Evolutionary conservation across 208 protist genomes (phyloP).

Genomic region (Acanthamoeba healyi): DNA sequence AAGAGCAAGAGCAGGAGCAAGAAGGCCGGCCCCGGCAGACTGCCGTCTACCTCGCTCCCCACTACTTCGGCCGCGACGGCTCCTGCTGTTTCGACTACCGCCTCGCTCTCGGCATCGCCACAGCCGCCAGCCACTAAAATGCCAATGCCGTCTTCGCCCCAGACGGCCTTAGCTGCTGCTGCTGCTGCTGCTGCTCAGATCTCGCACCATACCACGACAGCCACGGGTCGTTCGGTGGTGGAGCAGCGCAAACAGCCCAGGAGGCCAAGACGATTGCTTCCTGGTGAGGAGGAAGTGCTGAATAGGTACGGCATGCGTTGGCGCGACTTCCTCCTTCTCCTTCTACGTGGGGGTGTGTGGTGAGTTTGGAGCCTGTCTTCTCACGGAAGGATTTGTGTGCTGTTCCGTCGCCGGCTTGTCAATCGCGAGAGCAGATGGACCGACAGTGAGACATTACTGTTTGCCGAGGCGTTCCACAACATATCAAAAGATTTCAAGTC

Average conservation of each 20-base stretch:
- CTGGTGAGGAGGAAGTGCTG: constrained; percentile 72
- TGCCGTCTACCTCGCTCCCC: neutral
- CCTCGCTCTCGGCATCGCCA: neutral
- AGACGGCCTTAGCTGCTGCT: too few species aligned
- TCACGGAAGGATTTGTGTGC: too few species aligned
- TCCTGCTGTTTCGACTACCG: neutral
- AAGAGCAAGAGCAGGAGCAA: neutral
- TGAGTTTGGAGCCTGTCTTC: too few species aligned
- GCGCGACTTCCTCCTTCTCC: neutral
- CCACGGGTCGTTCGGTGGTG: neutral
- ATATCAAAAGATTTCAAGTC: constrained; percentile 76
- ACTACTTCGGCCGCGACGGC: too few species aligned
- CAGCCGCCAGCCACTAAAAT: neutral
- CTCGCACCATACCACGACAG: neutral
- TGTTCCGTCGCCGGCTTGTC: too few species aligned
- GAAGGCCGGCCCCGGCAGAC: neutral
- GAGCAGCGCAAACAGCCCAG: constrained; percentile 1
- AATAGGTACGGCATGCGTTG: constrained; percentile 33
- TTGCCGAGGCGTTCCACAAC: constrained; percentile 70
- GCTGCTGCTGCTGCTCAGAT: neutral
- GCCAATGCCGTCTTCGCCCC: neutral
- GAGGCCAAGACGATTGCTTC: constrained; percentile 29
- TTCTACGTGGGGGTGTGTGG: neutral
- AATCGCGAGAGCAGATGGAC: constrained; percentile 52
- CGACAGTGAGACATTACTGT: constrained; percentile 68